Percentiles rank a stretch among this genome's conserved stretches.
Evolutionary conservation across 73 alveolate genomes (phyloP).

Genomic region (Urostyla sp.): DNA sequence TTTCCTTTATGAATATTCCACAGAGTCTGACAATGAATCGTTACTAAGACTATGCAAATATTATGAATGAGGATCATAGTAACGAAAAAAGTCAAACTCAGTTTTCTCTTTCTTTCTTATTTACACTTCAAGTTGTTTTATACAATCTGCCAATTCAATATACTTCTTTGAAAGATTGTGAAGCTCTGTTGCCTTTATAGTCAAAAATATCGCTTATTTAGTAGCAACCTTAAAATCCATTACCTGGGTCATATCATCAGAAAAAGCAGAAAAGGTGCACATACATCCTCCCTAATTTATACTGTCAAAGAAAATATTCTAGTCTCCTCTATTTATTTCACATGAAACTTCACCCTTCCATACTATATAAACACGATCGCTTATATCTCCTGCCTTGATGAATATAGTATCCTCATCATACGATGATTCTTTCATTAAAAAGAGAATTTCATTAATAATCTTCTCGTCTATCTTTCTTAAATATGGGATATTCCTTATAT

Average conservation of each 20-base stretch:
- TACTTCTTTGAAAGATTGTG: background rate
- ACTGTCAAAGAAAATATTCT: constrained; percentile 26
- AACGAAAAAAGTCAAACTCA: constrained; percentile 45
- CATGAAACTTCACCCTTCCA: constrained; percentile 26
- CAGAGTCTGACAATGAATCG: too few species aligned
- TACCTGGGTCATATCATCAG: constrained; percentile 30
- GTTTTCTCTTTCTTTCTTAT: constrained; percentile 26
- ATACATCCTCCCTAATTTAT: constrained; percentile 27
- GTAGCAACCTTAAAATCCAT: constrained; percentile 34
- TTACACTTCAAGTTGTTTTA: constrained; percentile 25
- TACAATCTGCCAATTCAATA: constrained; percentile 15
- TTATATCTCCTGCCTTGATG: constrained; percentile 36
- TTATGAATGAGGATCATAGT: background rate
- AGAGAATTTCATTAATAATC: constrained; percentile 10
- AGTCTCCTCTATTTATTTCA: constrained; percentile 4
- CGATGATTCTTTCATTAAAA: constrained; percentile 10
- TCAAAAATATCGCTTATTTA: background rate
- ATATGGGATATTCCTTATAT: constrained; percentile 20
- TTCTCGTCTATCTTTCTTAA: constrained; percentile 24
- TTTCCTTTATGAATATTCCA: constrained; percentile 6
- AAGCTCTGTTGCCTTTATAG: constrained; percentile 37
- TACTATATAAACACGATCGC: constrained; percentile 22
- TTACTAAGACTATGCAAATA: too few species aligned
- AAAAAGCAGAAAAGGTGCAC: constrained; percentile 41
- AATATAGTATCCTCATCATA: constrained; percentile 20